Evolutionary conservation across 768 basidiomycete species (phyloP).

Genomic region (Lactifluus pinguis): DNA sequence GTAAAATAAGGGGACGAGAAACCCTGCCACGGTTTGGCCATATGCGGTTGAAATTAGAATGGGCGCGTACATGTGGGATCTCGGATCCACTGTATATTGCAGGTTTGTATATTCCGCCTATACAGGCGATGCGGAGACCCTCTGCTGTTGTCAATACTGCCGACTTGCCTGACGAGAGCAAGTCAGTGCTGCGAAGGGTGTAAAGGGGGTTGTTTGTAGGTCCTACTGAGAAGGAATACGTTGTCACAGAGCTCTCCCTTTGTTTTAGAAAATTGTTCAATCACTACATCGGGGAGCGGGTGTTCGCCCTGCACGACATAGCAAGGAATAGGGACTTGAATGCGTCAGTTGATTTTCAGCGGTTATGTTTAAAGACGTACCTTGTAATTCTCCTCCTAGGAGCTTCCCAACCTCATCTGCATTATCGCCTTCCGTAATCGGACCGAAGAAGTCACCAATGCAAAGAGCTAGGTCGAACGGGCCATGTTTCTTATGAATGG

Average conservation of each 20-base stretch:
- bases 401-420: slow-evolving; percentile 49
- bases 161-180: slow-evolving; percentile 56
- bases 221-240: slow-evolving; percentile 78
- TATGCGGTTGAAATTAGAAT: slow-evolving; percentile 44
- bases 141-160: slow-evolving; percentile 69
- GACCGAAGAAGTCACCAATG: slow-evolving; percentile 80
- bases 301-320: slow-evolving; percentile 87
- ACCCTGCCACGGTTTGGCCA: slow-evolving; percentile 37
- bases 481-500: slow-evolving; percentile 86
- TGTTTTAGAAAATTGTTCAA: slow-evolving; percentile 65
- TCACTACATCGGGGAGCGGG: slow-evolving; percentile 61
- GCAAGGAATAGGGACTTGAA: slow-evolving; percentile 73
- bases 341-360: neutral
- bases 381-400: slow-evolving; percentile 58
- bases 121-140: slow-evolving; percentile 75
- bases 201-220: neutral
- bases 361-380: slow-evolving; percentile 28
- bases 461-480: slow-evolving; percentile 83
- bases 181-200: slow-evolving; percentile 1
- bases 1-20: slow-evolving; percentile 73
- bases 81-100: slow-evolving; percentile 51
- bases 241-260: slow-evolving; percentile 76
- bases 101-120: slow-evolving; percentile 69
- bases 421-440: slow-evolving; percentile 23
- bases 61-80: slow-evolving; percentile 48